Evolutionary conservation across 805 yeast species (phyloP).

Genomic region (Komagataella mondaviorum): DNA sequence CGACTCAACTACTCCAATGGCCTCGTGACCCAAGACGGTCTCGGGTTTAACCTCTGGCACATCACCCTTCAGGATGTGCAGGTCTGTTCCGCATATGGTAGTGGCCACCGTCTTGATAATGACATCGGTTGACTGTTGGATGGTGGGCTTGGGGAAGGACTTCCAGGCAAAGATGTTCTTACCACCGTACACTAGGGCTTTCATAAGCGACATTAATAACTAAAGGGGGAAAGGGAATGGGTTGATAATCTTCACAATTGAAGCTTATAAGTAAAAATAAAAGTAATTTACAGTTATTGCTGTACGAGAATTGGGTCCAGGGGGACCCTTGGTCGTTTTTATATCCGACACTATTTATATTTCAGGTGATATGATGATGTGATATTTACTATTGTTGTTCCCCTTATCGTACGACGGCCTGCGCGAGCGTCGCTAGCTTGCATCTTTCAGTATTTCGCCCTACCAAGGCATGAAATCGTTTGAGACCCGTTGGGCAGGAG

Average conservation of each 20-base stretch:
- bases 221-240: not conserved
- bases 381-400: too few relatives aligned
- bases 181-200: conserved; percentile 32
- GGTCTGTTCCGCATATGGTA: conserved; percentile 54
- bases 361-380: not conserved
- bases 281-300: too few relatives aligned
- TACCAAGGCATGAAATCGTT: not conserved
- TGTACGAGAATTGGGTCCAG: not conserved
- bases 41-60: conserved; percentile 38
- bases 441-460: not conserved
- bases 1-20: conserved; percentile 37
- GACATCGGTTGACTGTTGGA: conserved; percentile 37
- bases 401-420: not conserved
- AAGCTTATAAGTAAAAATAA: not conserved
- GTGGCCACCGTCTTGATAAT: conserved; percentile 40
- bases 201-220: conserved; percentile 17
- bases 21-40: conserved; percentile 49
- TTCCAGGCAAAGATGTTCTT: conserved; percentile 25
- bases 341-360: not conserved
- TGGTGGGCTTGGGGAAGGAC: conserved; percentile 26
- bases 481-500: not conserved
- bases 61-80: conserved; percentile 49
- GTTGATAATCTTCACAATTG: not conserved
- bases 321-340: not conserved
- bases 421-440: not conserved